A percentile compares a stretch with the other conserved stretches of the same genome.
phyloP scores from a whole-genome alignment of 2,329 filamentous ascomycete genomes.

The Cercospora zeae-maydis region DNA sequence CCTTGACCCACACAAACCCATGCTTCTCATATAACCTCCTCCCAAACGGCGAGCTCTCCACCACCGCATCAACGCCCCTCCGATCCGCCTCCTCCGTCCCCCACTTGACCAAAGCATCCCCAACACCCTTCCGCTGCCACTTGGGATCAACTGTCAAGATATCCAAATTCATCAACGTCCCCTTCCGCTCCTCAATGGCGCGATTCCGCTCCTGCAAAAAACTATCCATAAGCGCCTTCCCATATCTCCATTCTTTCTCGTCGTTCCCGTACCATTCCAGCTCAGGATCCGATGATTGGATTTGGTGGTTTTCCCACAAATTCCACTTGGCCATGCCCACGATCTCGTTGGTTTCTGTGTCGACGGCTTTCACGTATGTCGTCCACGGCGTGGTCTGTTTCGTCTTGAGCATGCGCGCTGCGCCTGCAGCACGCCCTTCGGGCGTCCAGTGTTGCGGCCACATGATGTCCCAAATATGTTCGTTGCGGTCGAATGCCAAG shows the following conservation, averaged over 20 bases:
- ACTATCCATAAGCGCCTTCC: conserved; percentile 19
- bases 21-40: conserved; percentile 34
- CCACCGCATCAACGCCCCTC: conserved; percentile 30
- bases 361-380: conserved; percentile 33
- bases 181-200: conserved; percentile 24
- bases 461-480: conserved; percentile 30
- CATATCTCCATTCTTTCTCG: conserved; percentile 24
- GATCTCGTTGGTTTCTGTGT: conserved; percentile 26
- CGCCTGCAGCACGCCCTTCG: conserved; percentile 26
- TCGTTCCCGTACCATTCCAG: conserved; percentile 1
- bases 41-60: conserved; percentile 32
- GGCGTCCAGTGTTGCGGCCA: conserved; percentile 30
- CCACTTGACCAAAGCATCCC: conserved; percentile 31
- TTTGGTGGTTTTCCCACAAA: conserved; percentile 25
- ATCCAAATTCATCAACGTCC: conserved; percentile 32
- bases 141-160: conserved; percentile 32
- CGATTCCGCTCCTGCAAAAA: conserved; percentile 27
- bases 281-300: conserved; percentile 6
- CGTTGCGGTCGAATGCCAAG: conserved; percentile 30
- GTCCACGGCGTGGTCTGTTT: conserved; percentile 26
- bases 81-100: conserved; percentile 31
- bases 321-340: conserved; percentile 36
- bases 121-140: conserved; percentile 31
- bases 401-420: conserved; percentile 24
- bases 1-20: conserved; percentile 32